Base-by-base conservation (phyloP, 768 basidiomycete genomes). In the Panaeolus papilionaceus region DNA sequence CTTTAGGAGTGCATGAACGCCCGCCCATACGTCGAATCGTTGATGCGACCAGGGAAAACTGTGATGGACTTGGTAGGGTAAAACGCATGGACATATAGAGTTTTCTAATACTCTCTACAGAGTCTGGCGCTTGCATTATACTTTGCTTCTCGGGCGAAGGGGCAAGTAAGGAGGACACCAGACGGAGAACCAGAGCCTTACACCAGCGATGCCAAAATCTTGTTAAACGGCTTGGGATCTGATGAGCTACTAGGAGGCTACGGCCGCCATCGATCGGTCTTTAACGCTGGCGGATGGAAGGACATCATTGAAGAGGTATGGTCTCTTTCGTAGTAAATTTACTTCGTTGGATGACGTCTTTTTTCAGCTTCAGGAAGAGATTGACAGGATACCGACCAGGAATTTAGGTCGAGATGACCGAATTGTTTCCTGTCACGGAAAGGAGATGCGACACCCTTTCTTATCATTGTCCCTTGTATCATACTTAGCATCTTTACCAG, bases 211-310 rank as follows among this genome's bases (percentile, higher is more conserved):
- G 95, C 98, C 0, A 86, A 88, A 51, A 95, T 99, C 0, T 80
- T 98, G 9, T 80, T 99, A 28, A 96, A 89, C 69, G 98, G 98
- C 1, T 82, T 99, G 7, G 98, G 98, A 0, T 94, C 98, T 0
- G 98, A 99, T 75, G 98, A 99, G 75, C 83, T 98, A 45, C 83
- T 99, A 4, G 98, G 96, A 2, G 98, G 98, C 1, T 99, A 99
- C 76, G 87, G 93, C 2, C 84, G 98, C 66, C 96, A 98, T 80
- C 86, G 94, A 8, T 86, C 88, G 10, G 92, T 89, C 1, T 99
- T 87, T 75, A 83, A 79, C 6, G 72, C 77, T 7, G 86, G 84
- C 20, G 88, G 92, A 11, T 97, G 95, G 95, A 73, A 82, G 69
- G 91, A 88, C 9, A 86, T 95, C 49, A 85, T 96, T 63, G 84